Evolutionary conservation across 2,329 filamentous ascomycete species (phyloP), one percentile per base, ranked within the genome.

Genomic region (Tympanopsis confertula): DNA sequence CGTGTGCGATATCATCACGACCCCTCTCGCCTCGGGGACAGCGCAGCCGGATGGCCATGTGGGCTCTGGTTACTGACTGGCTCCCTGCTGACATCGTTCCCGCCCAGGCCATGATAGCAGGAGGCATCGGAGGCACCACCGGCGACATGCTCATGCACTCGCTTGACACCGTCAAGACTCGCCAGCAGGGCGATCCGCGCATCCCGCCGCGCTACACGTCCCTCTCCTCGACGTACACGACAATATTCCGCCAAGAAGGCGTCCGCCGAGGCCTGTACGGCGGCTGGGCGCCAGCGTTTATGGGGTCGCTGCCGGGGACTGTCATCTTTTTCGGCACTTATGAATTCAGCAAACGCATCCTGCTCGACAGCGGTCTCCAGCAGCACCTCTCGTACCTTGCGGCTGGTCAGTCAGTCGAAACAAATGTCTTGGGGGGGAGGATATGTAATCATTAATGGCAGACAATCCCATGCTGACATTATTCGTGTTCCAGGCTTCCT

Each of bases 141-240:
- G 91, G 91, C 41, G 91, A 98, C 59, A 83, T 98, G 73, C 68
- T 98, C 47, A 98, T 98, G 91, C 91, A 98, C 65, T 95, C 88
- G 35, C 74, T 98, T 53, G 91, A 98, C 59, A 98, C 91, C 1
- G 91, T 98, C 51, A 98, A 98, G 65, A 98, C 91, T 35, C 77
- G 91, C 49, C 91, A 98, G 58, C 91, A 98, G 62, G 91, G 89
- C 52, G 91, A 96, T 53, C 88, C 89, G 35, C 82, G 91, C 55
- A 74, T 94, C 43, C 91, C 91, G 17, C 83, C 91, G 2, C 94
- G 85, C 62, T 98, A 98, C 63, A 82, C 83, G 10, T 89, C 86
- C n/a, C 78, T 96, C 58, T 84, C 83, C 28, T 84, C 82, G 41
- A 91, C 89, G 3, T 98, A 96, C 63, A 75, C 83, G 54, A 96